These are phyloP conservation scores for Citrus trifoliata DNA, from an alignment of 345 rosid species.

Conservation along the genomic window DNA sequence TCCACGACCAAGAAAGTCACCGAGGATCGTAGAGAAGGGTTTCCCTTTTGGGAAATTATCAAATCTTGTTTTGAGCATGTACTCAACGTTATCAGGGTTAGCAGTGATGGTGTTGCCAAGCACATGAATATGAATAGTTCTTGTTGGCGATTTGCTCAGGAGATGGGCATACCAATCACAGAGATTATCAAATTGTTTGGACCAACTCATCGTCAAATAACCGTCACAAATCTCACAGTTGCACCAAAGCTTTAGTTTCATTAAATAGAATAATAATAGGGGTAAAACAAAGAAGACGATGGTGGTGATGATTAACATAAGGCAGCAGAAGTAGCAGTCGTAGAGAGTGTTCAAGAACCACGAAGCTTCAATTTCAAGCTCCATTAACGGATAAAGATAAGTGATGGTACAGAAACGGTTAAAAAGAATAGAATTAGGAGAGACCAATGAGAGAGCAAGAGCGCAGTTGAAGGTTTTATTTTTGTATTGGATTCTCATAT, in stretches of 20 bases:
- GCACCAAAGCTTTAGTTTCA: constrained; percentile 47
- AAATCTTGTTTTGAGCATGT: constrained; percentile 36
- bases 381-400: constrained; percentile 19
- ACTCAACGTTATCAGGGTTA: constrained; percentile 49
- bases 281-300: neutral
- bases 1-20: constrained; percentile 75
- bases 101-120: constrained; percentile 65
- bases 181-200: constrained; percentile 49
- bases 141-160: constrained; percentile 46
- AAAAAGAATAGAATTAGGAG: neutral
- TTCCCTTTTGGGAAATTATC: constrained; percentile 78
- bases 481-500: neutral
- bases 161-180: constrained; percentile 81
- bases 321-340: constrained; percentile 5
- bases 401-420: neutral
- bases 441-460: neutral
- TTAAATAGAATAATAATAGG: neutral
- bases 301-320: constrained; percentile 13
- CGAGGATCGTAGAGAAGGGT: constrained; percentile 65
- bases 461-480: neutral
- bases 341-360: constrained; percentile 13
- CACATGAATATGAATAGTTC: constrained; percentile 69
- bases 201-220: constrained; percentile 58
- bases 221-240: constrained; percentile 64
- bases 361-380: constrained; percentile 17